Base-by-base conservation (phyloP, 2,329 filamentous ascomycete species). In the Pyrenophora teres region DNA sequence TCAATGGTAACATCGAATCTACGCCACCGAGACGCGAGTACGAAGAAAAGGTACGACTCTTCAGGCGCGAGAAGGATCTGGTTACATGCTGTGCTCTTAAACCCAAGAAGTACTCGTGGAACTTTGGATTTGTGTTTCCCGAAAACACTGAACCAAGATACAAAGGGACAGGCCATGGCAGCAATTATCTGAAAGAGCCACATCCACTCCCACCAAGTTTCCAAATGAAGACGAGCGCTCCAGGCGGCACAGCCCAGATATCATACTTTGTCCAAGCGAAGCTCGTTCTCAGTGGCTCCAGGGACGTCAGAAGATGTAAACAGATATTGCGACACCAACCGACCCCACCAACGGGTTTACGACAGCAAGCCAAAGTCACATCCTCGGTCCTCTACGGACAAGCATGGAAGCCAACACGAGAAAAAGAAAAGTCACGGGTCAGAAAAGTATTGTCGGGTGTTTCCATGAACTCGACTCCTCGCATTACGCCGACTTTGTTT, bases 121-220 rank as follows among this genome's bases (percentile, higher is more conserved):
- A 59, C 1, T 74, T 74, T 49, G 65, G 69, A n/a, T 74, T 72
- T 55, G 57, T 57, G 12, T 71, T 74, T 40, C 71, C 71, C 16
- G 58, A 64, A 4, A 49, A 48, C n/a, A 74, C 71, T 0, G 59
- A 66, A 37, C 58, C 62, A 41, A 61, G 56, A 12, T 67, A 60
- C 47, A 67, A 68, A 7, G 60, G 64, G 35, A 61, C 67, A 36
- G 45, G 56, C 13, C 63, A 69, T 37, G 65, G 65, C 12, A 52
- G 63, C 12, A 67, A 66, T 35, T 74, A 71, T 43, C 43, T 57
- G 15, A 64, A 62, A 46, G 64, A 65, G 35, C 66, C 68, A 32
- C 70, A 74, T 39, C 56, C 63, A 32, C 57, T 74, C 21, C 71
- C 71, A 5, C 71, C 71, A 7, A 67, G 67, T 2, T 71, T 73